A percentile compares a stretch with the other conserved stretches of the same genome.
Evolutionary conservation across 139 green algal species (phyloP).

Genomic region (Volvox africanus): DNA sequence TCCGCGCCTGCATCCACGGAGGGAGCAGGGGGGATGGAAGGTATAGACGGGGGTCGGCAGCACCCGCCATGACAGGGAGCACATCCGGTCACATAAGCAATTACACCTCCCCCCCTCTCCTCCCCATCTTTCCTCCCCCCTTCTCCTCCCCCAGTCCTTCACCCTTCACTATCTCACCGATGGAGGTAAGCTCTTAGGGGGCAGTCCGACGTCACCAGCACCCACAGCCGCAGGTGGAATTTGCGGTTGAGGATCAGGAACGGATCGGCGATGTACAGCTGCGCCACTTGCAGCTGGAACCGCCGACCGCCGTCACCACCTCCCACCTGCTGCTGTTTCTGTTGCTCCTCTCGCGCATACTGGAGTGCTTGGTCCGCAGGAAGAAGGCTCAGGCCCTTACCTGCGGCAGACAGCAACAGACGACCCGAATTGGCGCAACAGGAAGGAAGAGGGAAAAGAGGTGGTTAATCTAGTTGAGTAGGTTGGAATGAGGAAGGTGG

Average conservation of each 20-base stretch:
- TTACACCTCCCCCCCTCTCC: too few relatives aligned
- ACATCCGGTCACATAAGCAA: neutral
- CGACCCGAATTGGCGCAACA: neutral
- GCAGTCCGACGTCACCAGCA: conserved; percentile 59
- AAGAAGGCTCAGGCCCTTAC: conserved; percentile 63
- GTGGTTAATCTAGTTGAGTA: neutral
- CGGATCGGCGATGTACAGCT: conserved; percentile 64
- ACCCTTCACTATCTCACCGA: conserved; percentile 18
- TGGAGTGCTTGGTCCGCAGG: conserved; percentile 28
- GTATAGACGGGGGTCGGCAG: neutral
- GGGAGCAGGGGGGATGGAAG: neutral
- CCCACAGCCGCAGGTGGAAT: conserved; percentile 72
- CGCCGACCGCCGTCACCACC: neutral
- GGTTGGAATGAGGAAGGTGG: neutral
- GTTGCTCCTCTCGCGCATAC: conserved; percentile 8
- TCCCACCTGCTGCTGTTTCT: neutral
- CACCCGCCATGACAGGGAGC: neutral
- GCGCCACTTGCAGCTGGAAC: conserved; percentile 57
- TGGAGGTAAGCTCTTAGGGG: conserved; percentile 67
- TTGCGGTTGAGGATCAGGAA: conserved; percentile 68
- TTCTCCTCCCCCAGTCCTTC: neutral
- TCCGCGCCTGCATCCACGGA: conserved; percentile 21
- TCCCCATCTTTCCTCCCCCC: neutral
- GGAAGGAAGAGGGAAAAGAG: too few relatives aligned
- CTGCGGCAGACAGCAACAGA: conserved; percentile 8